phyloP scores from a whole-genome alignment of 2,329 filamentous ascomycete species.

The Colletotrichum cereale region DNA sequence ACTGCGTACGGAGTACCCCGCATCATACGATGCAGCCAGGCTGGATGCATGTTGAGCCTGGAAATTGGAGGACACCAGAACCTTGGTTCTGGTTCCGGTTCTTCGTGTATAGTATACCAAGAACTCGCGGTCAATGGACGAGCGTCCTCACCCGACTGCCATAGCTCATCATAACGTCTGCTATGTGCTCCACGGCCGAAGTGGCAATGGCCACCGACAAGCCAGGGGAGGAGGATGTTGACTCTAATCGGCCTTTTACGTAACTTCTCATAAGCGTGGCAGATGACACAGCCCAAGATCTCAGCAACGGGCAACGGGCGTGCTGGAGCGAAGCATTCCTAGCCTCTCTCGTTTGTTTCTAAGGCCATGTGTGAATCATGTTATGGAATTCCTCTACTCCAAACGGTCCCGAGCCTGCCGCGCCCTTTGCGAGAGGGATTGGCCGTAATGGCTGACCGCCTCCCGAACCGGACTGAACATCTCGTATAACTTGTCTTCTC shows the following conservation, averaged over 20 bases:
- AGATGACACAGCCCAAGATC: not conserved
- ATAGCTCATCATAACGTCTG: not conserved
- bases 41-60: conserved; percentile 14
- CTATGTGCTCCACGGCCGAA: not conserved
- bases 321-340: not conserved
- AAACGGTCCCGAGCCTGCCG: not conserved
- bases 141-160: not conserved
- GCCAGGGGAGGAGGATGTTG: not conserved
- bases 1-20: too few relatives aligned
- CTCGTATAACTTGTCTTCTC: not conserved
- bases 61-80: conserved; percentile 28
- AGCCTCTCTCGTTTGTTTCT: not conserved
- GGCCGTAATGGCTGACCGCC: not conserved
- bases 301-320: conserved; percentile 1
- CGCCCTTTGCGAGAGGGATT: not conserved
- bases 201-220: not conserved
- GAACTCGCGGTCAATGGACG: conserved; percentile 9
- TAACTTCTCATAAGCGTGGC: not conserved
- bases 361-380: conserved; percentile 20
- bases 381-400: not conserved
- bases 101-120: not conserved
- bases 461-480: not conserved
- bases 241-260: not conserved
- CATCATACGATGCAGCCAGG: conserved; percentile 5
- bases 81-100: conserved; percentile 28